Conservation (phyloP, 1,139 yeast species). For the Geotrichum carabidarum region DNA sequence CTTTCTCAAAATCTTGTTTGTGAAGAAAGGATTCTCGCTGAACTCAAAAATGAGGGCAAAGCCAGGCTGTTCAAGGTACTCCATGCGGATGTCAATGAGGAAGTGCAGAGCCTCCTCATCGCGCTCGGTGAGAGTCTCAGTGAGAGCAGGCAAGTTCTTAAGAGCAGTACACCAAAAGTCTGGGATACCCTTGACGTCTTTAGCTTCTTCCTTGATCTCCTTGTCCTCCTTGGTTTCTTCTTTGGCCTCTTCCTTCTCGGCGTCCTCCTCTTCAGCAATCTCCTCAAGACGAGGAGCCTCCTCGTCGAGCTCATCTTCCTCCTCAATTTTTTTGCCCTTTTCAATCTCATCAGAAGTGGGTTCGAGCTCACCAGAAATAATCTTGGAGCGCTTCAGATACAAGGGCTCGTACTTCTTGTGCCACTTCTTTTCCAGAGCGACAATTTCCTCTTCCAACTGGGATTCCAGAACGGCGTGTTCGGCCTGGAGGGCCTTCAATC, state of each 20-base stretch:
- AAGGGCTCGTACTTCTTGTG: conserved; percentile 71
- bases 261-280: conserved; percentile 32
- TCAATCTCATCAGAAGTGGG: conserved; percentile 76
- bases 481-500: conserved; percentile 79
- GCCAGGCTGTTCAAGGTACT: conserved; percentile 84
- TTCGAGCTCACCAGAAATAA: conserved; percentile 67
- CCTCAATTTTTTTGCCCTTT: conserved; percentile 63
- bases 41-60: conserved; percentile 83
- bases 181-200: conserved; percentile 68
- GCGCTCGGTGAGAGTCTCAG: conserved; percentile 83
- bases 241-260: conserved; percentile 25
- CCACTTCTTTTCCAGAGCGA: conserved; percentile 80
- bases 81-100: conserved; percentile 69
- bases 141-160: conserved; percentile 75
- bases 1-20: conserved; percentile 67
- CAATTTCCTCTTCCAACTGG: conserved; percentile 83
- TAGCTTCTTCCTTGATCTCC: conserved; percentile 44
- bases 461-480: conserved; percentile 80
- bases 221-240: conserved; percentile 46
- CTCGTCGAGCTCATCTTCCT: conserved; percentile 41
- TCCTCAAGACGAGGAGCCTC: conserved; percentile 47
- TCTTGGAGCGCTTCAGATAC: conserved; percentile 65
- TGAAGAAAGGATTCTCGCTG: conserved; percentile 68
- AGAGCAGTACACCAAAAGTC: conserved; percentile 95
- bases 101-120: conserved; percentile 77